Evolutionary conservation across 257 asterid species (phyloP).

Genomic region (Nyctanthes arbortristis): DNA sequence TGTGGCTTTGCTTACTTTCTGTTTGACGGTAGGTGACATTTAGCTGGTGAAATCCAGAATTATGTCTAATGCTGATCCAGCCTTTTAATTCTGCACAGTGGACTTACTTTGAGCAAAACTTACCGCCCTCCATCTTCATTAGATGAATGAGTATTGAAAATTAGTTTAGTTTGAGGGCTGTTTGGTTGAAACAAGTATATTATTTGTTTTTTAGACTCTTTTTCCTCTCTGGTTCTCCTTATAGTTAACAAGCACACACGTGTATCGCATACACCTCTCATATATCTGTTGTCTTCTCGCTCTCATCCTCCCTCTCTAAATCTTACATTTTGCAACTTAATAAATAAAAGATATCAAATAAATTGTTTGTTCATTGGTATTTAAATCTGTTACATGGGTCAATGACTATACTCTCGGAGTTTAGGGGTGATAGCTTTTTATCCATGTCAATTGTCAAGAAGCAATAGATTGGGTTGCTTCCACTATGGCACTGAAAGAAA

Average conservation of each 20-base stretch:
- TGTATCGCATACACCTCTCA: background rate
- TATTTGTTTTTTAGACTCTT: background rate
- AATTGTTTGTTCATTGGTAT: background rate
- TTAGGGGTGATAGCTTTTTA: background rate
- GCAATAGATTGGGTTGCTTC: background rate
- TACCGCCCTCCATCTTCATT: background rate
- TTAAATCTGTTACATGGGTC: background rate
- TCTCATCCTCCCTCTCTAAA: background rate
- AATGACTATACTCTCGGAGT: background rate
- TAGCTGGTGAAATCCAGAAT: too few relatives aligned
- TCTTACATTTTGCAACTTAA: background rate
- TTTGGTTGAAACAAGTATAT: background rate
- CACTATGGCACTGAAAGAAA: background rate
- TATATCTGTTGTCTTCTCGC: conserved; percentile 9
- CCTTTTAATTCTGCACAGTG: background rate
- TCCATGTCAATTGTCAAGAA: conserved; percentile 1
- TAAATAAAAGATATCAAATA: conserved; percentile 1
- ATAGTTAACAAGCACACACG: background rate
- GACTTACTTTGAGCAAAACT: background rate
- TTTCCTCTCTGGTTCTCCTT: background rate
- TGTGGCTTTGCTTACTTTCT: background rate
- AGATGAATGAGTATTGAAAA: background rate
- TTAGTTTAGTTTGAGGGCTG: conserved; percentile 5
- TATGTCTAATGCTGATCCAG: conserved; percentile 2
- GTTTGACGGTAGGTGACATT: too few relatives aligned